Conservation (phyloP, 2,329 filamentous ascomycete genomes). For the Diaporthe ilicicola region DNA sequence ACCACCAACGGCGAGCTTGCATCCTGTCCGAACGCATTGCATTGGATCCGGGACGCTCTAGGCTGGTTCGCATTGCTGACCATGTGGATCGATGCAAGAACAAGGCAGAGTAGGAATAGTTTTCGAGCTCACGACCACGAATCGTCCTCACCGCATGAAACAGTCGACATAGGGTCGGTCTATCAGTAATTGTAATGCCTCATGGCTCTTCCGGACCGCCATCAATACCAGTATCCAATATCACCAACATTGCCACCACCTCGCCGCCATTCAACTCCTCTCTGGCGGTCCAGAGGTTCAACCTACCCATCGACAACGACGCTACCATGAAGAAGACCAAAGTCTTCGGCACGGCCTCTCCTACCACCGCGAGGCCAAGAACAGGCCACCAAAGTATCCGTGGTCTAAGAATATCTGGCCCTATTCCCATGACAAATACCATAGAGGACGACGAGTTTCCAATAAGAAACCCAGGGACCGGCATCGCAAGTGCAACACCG, state of each 20-base stretch:
- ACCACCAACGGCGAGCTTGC: conserved; percentile 28
- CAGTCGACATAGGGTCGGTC: conserved; percentile 33
- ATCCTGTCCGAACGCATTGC: conserved; percentile 27
- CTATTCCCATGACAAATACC: conserved; percentile 62
- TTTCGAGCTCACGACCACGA: conserved; percentile 18
- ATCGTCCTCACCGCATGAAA: conserved; percentile 36
- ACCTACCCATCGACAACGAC: conserved; percentile 11
- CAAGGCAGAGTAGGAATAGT: conserved; percentile 33
- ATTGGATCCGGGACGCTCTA: conserved; percentile 19
- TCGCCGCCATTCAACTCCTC: conserved; percentile 22
- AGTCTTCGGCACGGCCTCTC: conserved; percentile 32
- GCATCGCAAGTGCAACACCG: conserved; percentile 45
- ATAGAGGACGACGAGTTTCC: conserved; percentile 64
- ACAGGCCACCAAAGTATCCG: conserved; percentile 58
- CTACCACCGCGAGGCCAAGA: conserved; percentile 51
- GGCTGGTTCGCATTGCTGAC: conserved; percentile 40
- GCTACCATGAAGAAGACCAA: conserved; percentile 33
- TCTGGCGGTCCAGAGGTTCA: conserved; percentile 16
- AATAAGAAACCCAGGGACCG: conserved; percentile 54
- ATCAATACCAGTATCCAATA: conserved; percentile 35
- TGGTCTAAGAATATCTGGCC: conserved; percentile 65
- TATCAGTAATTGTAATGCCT: conserved; percentile 35
- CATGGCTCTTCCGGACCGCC: conserved; percentile 39
- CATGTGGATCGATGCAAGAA: conserved; percentile 39
- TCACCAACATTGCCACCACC: conserved; percentile 15